Conservation (phyloP, 1,139 yeast genomes). For the Pneumocystis canis region DNA sequence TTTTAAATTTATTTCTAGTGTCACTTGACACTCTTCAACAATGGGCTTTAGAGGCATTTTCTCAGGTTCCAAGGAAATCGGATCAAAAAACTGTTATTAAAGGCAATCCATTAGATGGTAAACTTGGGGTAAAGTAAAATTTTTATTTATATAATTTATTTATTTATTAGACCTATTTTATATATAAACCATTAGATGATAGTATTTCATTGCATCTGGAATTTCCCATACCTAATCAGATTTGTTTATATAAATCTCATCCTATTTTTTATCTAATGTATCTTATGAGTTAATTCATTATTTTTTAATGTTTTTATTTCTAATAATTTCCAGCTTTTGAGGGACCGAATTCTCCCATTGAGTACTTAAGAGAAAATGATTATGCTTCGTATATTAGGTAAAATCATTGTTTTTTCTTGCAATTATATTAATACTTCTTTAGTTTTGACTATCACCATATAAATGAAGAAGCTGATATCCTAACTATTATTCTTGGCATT, state of each 20-base stretch:
- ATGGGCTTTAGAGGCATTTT: constrained; percentile 60
- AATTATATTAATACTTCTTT: background rate
- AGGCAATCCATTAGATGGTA: constrained; percentile 29
- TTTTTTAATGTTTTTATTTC: background rate
- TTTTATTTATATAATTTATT: constrained; percentile 62
- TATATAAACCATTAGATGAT: constrained; percentile 51
- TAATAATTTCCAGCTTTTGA: background rate
- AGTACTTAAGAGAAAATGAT: background rate
- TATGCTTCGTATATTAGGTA: background rate
- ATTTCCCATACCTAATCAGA: constrained; percentile 56
- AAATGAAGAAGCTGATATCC: background rate
- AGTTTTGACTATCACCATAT: background rate
- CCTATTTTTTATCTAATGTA: background rate
- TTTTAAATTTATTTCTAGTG: constrained; percentile 27
- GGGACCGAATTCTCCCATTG: background rate
- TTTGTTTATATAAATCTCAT: constrained; percentile 67
- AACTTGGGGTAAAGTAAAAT: constrained; percentile 35
- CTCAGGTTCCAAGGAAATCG: constrained; percentile 40
- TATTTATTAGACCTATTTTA: constrained; percentile 52
- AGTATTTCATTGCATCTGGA: constrained; percentile 58
- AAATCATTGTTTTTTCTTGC: background rate
- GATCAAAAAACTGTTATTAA: constrained; percentile 32
- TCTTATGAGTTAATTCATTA: background rate
- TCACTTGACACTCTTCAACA: constrained; percentile 51
- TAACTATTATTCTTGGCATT: background rate